These are phyloP conservation scores for Leccinum pallidistipes DNA, from an alignment of 1,284 basidiomycete genomes.

Conservation along the genomic window DNA sequence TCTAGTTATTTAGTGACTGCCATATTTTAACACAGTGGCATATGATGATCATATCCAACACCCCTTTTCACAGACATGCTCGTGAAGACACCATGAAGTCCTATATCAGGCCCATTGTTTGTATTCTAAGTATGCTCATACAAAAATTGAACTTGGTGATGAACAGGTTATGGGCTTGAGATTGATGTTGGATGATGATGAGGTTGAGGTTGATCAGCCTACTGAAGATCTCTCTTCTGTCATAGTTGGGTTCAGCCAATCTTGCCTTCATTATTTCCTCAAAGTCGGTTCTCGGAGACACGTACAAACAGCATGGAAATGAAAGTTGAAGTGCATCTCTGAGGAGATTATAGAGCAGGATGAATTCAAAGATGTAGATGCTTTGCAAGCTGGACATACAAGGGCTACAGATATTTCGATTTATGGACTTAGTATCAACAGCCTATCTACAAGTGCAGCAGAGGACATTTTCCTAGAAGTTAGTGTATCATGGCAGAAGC, in stretches of 20 bases:
- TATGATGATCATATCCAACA: too few species aligned
- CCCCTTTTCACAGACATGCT: too few species aligned
- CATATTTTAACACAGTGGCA: too few species aligned
- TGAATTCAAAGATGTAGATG: neutral
- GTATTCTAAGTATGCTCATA: too few species aligned
- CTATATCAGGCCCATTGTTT: too few species aligned
- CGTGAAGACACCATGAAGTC: too few species aligned
- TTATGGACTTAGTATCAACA: neutral
- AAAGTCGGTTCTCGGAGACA: neutral
- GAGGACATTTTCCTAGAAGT: neutral
- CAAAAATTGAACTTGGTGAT: too few species aligned
- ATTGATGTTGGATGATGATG: too few species aligned
- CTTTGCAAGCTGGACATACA: neutral
- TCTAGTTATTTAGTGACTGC: too few species aligned
- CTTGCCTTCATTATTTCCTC: neutral
- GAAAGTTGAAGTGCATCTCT: neutral
- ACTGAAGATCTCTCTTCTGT: neutral
- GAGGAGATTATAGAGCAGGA: neutral
- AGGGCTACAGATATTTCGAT: neutral
- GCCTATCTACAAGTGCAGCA: neutral
- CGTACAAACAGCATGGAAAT: neutral
- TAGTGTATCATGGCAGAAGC: neutral
- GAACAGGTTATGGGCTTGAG: too few species aligned
- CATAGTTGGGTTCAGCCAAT: neutral
- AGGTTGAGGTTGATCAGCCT: too few species aligned